Evolutionary conservation across 768 basidiomycete genomes (phyloP).

Genomic region (Phaeotremella fagi): DNA sequence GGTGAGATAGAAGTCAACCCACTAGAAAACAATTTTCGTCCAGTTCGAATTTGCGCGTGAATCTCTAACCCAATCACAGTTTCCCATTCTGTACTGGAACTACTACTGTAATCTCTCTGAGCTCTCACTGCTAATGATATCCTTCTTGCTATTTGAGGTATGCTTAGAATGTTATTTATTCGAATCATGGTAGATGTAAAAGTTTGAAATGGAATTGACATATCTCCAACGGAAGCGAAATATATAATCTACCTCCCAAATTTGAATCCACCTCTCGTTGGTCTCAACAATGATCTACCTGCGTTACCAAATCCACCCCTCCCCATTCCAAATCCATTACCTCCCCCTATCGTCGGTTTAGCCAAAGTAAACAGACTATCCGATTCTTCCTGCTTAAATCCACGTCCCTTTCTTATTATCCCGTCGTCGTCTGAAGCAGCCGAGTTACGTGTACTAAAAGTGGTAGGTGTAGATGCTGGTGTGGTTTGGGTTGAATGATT

Average conservation of each 20-base stretch:
- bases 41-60: slow-evolving; percentile 86
- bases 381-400: slow-evolving; percentile 16
- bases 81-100: slow-evolving; percentile 55
- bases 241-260: background rate
- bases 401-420: slow-evolving; percentile 28
- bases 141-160: background rate
- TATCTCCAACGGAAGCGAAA: background rate
- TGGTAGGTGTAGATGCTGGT: too few relatives aligned
- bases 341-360: too few relatives aligned
- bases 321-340: too few relatives aligned
- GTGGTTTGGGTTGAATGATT: background rate
- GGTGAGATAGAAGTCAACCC: slow-evolving; percentile 22
- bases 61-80: slow-evolving; percentile 92
- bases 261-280: background rate
- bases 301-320: background rate
- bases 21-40: slow-evolving; percentile 83
- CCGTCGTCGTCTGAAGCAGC: slow-evolving; percentile 11
- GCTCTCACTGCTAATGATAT: background rate
- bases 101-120: background rate
- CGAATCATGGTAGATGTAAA: background rate
- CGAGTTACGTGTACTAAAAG: too few relatives aligned
- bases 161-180: background rate
- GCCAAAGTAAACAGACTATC: too few relatives aligned
- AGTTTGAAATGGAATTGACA: background rate
- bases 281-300: background rate